Conservation (phyloP, 2,329 filamentous ascomycete species). For the Sphaceloma murrayae region DNA sequence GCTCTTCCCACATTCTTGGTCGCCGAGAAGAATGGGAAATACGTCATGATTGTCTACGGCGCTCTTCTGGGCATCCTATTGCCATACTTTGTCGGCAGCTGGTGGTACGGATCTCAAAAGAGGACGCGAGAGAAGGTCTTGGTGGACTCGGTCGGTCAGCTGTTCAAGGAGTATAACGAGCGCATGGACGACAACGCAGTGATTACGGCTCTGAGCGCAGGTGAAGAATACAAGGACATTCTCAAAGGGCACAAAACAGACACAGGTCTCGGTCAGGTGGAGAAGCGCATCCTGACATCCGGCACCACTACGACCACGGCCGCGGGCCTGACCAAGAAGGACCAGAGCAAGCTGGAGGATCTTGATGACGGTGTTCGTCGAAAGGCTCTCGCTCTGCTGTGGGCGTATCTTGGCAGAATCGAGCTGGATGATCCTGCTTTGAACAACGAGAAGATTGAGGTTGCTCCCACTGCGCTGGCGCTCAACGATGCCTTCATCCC, state of each 20-base stretch:
- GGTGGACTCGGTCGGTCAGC: slow-evolving; percentile 84
- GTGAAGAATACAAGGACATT: slow-evolving; percentile 71
- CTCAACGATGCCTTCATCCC: slow-evolving; percentile 80
- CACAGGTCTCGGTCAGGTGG: slow-evolving; percentile 69
- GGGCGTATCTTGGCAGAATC: slow-evolving; percentile 87
- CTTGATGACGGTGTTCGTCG: slow-evolving; percentile 70
- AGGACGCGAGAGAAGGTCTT: slow-evolving; percentile 89
- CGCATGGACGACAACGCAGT: slow-evolving; percentile 71
- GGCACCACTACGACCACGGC: slow-evolving; percentile 45
- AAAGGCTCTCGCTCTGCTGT: slow-evolving; percentile 81
- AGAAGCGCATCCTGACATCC: slow-evolving; percentile 64
- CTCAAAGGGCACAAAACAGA: slow-evolving; percentile 73
- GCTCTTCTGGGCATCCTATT: slow-evolving; percentile 78
- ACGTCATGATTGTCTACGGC: slow-evolving; percentile 83
- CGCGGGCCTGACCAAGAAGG: slow-evolving; percentile 58
- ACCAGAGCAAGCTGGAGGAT: slow-evolving; percentile 66
- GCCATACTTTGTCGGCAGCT: slow-evolving; percentile 86
- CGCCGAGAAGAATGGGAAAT: slow-evolving; percentile 89
- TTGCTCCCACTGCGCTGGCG: slow-evolving; percentile 74
- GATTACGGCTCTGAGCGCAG: slow-evolving; percentile 69
- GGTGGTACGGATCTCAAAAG: slow-evolving; percentile 96
- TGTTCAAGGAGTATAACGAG: slow-evolving; percentile 89
- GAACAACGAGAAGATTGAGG: slow-evolving; percentile 78
- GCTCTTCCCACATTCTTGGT: slow-evolving; percentile 89
- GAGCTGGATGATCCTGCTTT: slow-evolving; percentile 70